Percentiles rank a stretch among this genome's conserved stretches.
Evolutionary conservation across 805 yeast species (phyloP).

Genomic region (Suhomyces canberraensis): DNA sequence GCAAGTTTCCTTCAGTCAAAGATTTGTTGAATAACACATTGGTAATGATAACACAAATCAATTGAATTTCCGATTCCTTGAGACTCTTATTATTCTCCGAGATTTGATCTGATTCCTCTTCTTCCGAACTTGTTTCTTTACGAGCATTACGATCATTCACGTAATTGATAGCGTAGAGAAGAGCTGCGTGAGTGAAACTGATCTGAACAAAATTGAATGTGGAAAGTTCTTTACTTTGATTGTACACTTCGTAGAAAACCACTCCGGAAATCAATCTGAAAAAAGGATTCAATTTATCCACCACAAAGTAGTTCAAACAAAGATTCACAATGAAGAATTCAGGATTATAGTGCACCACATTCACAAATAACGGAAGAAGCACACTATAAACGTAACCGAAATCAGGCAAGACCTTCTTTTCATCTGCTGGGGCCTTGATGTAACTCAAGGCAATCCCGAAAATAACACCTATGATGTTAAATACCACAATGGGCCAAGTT

Average conservation of each 20-base stretch:
- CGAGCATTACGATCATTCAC: slow-evolving; percentile 23
- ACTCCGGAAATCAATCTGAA: slow-evolving; percentile 26
- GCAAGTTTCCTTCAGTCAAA: slow-evolving; percentile 14
- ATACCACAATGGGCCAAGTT: slow-evolving; percentile 21
- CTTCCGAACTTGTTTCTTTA: slow-evolving; percentile 7
- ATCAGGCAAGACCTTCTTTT: slow-evolving; percentile 28
- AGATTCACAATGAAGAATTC: slow-evolving; percentile 30
- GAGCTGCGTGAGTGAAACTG: slow-evolving; percentile 19
- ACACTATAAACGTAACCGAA: slow-evolving; percentile 35
- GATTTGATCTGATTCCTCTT: slow-evolving; percentile 5
- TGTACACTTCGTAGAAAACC: slow-evolving; percentile 33
- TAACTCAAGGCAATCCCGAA: slow-evolving; percentile 28
- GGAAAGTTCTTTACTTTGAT: slow-evolving; percentile 16
- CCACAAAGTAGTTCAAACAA: slow-evolving; percentile 33
- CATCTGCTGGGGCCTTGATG: slow-evolving; percentile 12
- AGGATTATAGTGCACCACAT: slow-evolving; percentile 18
- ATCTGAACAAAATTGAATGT: slow-evolving; percentile 22
- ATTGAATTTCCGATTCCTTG: slow-evolving; percentile 35
- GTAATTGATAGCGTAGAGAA: slow-evolving; percentile 21
- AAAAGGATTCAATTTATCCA: slow-evolving; percentile 28
- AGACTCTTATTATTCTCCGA: slow-evolving; percentile 22
- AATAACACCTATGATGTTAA: slow-evolving; percentile 32
- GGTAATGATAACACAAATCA: slow-evolving; percentile 25
- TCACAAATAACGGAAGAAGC: slow-evolving; percentile 29
- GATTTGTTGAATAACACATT: slow-evolving; percentile 22